Evolutionary conservation across 306 rosid species (phyloP), one percentile per base, ranked within the genome.

Genomic region (Astragalus glycyphyllos): DNA sequence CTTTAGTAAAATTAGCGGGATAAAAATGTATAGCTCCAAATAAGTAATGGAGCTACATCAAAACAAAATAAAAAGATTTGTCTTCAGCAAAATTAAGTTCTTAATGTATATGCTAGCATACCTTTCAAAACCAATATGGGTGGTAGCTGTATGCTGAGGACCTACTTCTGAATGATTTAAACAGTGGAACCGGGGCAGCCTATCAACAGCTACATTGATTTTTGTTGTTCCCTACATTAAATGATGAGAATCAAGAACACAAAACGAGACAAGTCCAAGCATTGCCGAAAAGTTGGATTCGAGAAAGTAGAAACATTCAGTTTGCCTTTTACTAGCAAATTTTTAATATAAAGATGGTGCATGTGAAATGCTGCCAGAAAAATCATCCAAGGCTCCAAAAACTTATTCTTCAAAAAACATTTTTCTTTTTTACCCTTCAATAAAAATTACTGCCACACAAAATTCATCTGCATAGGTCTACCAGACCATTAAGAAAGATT

Each of bases 61-160:
- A 31, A 57, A 12, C 41, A 14, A 45, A 62, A 59, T 34, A 3
- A 35, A 61, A 23, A 13, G 13, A 14, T 47, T 31, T 32, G 12
- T 31, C 58, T 47, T 41, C 10, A 65, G 29, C 31, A 13, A 47
- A 65, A 48, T 3, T 34, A 45, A 44, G 34, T 34, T 37, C 41
- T 34, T 6, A 35, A 16, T 23, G 40, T 40, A 59, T 35, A 60
- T 37, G 29, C 15, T 60, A 48, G 31, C 65, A 29, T 61, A 85
- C 92, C 88, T 84, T 79, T 86, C 92, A 16, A 79, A 77, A 77
- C 90, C 96, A 62, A 89, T 84, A 76, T 80, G 90, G 76, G 83
- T 84, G 58, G 92, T 89, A 35, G 89, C 92, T 11, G 69, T 62
- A 56, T 56, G 62, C 16, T 56, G 62, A 1, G 62, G 62, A 56